Evolutionary conservation across 177 flowering plant genomes (phyloP), one percentile per base, ranked within the genome.

Genomic region (Vitis hybrid): DNA sequence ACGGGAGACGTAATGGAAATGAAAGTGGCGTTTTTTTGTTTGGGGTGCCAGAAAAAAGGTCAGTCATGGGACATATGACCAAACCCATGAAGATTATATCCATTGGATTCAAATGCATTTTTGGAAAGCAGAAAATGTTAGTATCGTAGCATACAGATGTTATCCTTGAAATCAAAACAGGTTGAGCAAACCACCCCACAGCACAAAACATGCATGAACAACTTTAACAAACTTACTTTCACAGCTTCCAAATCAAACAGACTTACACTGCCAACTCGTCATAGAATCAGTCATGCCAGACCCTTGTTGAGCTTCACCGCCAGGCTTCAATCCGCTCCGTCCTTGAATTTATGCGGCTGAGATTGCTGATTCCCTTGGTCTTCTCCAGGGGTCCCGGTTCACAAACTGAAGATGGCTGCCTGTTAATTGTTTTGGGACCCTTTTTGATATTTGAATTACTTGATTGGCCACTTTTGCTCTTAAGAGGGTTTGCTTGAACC

Each of bases 291-390:
- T 51, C 15, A 18, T 12, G 4, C 12, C 30, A 2, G n/a, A 58
- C 6, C 14, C 5, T 54, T 5, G 21, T 62, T 10, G 52, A 59
- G 52, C 30, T 68, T 70, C 62, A 78, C 13, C 81, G 65, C 82
- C 83, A 87, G 2, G 88, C 88, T 74, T 85, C 86, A 18, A 76
- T 69, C 52, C 81, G 69, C 72, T 81, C 90, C 4, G 61, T 67
- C 60, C 82, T 66, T 26, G 83, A 80, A 62, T 77, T 80, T 49
- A 80, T 65, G 32, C 75, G 77, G 72, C 82, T 84, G 56, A 77
- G 62, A 55, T 72, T 76, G 76, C 74, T 72, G 21, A 71, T 62
- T 60, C 83, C 87, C 57, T 60, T 82, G 1, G 78, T 65, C 77
- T 82, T 88, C 71, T 81, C 86, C 7, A 74, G 74, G 10, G 74